Evolutionary conservation across 1,139 yeast species (phyloP).

Genomic region (Taphrina sp.): DNA sequence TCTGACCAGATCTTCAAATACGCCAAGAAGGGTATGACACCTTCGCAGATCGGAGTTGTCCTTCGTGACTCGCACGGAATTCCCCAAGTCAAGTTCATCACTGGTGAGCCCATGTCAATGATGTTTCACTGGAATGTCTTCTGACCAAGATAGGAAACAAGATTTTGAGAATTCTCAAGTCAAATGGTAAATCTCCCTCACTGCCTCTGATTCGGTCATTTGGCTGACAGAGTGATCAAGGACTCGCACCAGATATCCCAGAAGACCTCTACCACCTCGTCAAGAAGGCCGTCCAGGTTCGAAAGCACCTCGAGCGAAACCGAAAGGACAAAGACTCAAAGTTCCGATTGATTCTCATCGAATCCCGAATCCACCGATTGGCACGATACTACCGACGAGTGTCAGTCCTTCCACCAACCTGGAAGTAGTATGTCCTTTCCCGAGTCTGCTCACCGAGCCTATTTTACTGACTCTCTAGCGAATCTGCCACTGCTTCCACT

Average conservation of each 20-base stretch:
- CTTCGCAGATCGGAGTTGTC: slow-evolving; percentile 98
- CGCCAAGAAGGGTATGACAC: slow-evolving; percentile 99
- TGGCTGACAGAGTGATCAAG: slow-evolving; percentile 48
- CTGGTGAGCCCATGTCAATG: slow-evolving; percentile 64
- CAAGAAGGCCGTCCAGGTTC: slow-evolving; percentile 99
- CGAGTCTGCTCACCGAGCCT: slow-evolving; percentile 84
- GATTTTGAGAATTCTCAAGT: slow-evolving; percentile 97
- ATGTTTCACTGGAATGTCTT: slow-evolving; percentile 6
- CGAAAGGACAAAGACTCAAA: slow-evolving; percentile 99
- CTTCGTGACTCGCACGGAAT: slow-evolving; percentile 99
- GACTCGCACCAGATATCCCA: slow-evolving; percentile 98
- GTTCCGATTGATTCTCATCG: slow-evolving; percentile 99
- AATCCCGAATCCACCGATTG: slow-evolving; percentile 99
- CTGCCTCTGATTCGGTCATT: slow-evolving; percentile 47
- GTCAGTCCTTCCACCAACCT: slow-evolving; percentile 35
- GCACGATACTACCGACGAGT: slow-evolving; percentile 56
- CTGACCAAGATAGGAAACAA: slow-evolving; percentile 65
- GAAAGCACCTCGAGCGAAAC: slow-evolving; percentile 99
- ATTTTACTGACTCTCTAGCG: neutral
- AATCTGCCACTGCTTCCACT: slow-evolving; percentile 82
- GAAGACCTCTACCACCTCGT: slow-evolving; percentile 99
- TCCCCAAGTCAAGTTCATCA: slow-evolving; percentile 93
- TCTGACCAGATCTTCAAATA: slow-evolving; percentile 98
- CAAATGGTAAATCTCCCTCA: slow-evolving; percentile 66
- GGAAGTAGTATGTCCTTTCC: slow-evolving; percentile 91